Base-by-base conservation (phyloP, 345 rosid genomes). In the Salix caprea region DNA sequence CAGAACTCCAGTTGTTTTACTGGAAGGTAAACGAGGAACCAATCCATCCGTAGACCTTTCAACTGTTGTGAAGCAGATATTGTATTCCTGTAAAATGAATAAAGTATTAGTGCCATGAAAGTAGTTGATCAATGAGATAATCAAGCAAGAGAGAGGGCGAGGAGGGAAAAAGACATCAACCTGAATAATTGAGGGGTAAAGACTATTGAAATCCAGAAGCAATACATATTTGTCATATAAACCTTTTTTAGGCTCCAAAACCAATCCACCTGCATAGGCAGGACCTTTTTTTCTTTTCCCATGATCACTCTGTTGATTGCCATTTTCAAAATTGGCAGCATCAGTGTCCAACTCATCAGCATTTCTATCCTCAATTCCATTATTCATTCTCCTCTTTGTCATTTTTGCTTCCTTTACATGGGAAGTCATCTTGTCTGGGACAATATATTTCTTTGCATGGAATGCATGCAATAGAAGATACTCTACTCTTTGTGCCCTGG, bases 171-270 rank as follows among this genome's bases (percentile, higher is more conserved):
- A 50, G 73, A 71, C 69, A 80, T 72, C 83, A 82, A 93, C 99
- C 97, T 96, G 99, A 81, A 96, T 96, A 58, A 96, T 96, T 82
- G 99, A 96, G 71, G 99, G 99, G 78, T 96, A 96, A 74, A 96
- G 98, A 84, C 99, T 96, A 79, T 92, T 96, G 85, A 93, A 96
- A 87, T 96, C 99, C 69, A 93, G 89, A 87, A 96, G 96, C 87
- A 96, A 82, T 65, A 96, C 87, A 84, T 88, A 92, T 85, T 90
- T 96, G 87, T 96, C 99, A 84, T 93, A 96, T 78, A 96, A 80
- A 82, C 99, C 98, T 80, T 78, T 92, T 83, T 96, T 96, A 39
- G 98, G 99, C 88, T 96, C 99, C 90, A 96, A 84, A 79, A 96
- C 98, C 82, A 96, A 83, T 79, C 99, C 98, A 76, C 99, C 99